phyloP scores from a whole-genome alignment of 257 asterid species.

The Gentiana straminea region DNA sequence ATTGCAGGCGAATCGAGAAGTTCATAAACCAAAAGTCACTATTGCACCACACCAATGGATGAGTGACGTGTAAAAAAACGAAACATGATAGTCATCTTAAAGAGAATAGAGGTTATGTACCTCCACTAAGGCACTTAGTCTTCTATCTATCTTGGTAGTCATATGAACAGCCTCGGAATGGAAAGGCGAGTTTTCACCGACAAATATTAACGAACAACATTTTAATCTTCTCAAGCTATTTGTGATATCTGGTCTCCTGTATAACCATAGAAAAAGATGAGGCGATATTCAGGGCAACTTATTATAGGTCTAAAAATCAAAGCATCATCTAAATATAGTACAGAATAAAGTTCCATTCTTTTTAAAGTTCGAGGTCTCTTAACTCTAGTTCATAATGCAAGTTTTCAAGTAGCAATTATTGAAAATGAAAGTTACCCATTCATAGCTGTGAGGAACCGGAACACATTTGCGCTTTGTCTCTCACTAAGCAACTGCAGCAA shows the following conservation, averaged over 20 bases:
- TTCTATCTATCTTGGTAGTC: constrained; percentile 54
- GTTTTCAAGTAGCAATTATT: not conserved
- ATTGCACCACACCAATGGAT: too few species aligned
- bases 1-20: too few species aligned
- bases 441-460: constrained; percentile 53
- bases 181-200: constrained; percentile 52
- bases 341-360: not conserved
- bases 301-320: too few species aligned
- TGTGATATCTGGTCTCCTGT: constrained; percentile 55
- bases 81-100: too few species aligned
- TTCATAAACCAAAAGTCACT: too few species aligned
- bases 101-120: constrained; percentile 9
- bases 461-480: constrained; percentile 52
- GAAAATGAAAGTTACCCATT: constrained; percentile 25
- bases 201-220: constrained; percentile 47
- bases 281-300: not conserved
- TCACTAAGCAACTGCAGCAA: constrained; percentile 49
- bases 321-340: not conserved
- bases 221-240: constrained; percentile 36
- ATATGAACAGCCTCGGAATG: constrained; percentile 53
- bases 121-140: constrained; percentile 60
- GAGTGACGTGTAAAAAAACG: too few species aligned
- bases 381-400: too few species aligned
- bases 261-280: not conserved
- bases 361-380: too few species aligned